Conservation (phyloP, 1,284 basidiomycete genomes). For the Polyporus tsugae region DNA sequence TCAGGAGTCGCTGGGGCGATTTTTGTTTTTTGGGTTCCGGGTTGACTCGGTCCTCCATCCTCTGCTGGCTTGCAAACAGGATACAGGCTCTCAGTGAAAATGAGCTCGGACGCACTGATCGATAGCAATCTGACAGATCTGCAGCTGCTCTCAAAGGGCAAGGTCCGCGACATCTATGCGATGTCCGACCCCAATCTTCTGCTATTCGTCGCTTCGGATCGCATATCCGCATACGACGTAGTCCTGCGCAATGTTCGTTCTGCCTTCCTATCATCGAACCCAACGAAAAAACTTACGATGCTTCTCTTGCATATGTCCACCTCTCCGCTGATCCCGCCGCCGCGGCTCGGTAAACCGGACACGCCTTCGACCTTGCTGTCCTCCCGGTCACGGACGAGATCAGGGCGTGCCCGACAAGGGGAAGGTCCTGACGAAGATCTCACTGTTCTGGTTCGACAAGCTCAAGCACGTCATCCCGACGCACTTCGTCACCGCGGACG, state of each 20-base stretch:
- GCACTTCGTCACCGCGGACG: constrained; percentile 82
- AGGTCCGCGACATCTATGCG: constrained; percentile 93
- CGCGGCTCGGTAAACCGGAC: neutral
- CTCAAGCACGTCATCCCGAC: constrained; percentile 83
- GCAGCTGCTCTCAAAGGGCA: constrained; percentile 82
- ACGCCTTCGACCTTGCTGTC: neutral
- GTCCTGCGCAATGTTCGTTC: constrained; percentile 86
- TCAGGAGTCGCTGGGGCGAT: constrained; percentile 15
- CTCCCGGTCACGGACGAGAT: constrained; percentile 3
- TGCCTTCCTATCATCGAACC: constrained; percentile 10
- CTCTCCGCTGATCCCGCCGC: neutral
- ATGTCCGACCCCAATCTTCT: constrained; percentile 75
- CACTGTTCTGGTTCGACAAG: constrained; percentile 95
- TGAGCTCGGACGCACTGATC: constrained; percentile 49
- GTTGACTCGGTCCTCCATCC: neutral
- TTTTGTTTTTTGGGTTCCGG: neutral
- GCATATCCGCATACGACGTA: constrained; percentile 98
- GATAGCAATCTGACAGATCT: constrained; percentile 64
- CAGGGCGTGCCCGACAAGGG: constrained; percentile 97
- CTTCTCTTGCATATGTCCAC: neutral
- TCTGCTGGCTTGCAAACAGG: neutral
- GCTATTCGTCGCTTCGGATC: constrained; percentile 95
- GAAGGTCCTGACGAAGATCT: constrained; percentile 88
- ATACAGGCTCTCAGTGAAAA: neutral
- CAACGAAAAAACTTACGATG: neutral